Evolutionary conservation across 2,329 filamentous ascomycete species (phyloP), one percentile per base, ranked within the genome.

Genomic region (Diaporthe australafricana): DNA sequence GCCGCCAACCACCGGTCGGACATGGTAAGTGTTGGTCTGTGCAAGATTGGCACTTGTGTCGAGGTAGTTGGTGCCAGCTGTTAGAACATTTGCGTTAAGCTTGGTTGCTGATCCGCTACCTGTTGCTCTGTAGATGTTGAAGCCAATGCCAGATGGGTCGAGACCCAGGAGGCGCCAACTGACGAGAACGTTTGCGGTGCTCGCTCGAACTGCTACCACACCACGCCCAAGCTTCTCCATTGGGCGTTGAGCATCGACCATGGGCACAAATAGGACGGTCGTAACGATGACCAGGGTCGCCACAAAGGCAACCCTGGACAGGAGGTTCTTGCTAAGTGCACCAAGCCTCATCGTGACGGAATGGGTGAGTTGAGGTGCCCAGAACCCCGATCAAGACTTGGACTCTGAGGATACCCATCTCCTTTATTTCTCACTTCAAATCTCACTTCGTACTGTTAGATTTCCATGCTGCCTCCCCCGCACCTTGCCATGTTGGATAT

Each of bases 171-270:
- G 35, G 2, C 55, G 55, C 55, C 55, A 57, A 27, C n/a, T 42
- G 55, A 57, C 55, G n/a, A 57, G 55, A 11, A 57, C 55, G 20
- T 38, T 56, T 8, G 32, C 32, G 11, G 32, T 56, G 32, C 53
- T 56, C 12, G 53, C 53, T 0, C 53, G 53, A 17, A 56, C 32
- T 7, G 53, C 53, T 1, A 56, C 53, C 53, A 56, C 53, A 9
- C 53, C 53, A 17, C 53, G 53, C 20, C 53, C 53, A 5, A 56
- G 53, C 7, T 25, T 56, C 32, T 56, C 53, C 53, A 56, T 56
- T 0, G 53, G 53, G 20, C 53, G 53, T 56, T 56, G 53, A 22
- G 53, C 53, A 12, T 8, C n/a, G 6, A 40, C 32, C 20, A 40
- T 40, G 5, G 53, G 53, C 0, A 12, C 53, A 25, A 56, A 56